Evolutionary conservation across 495 filamentous ascomycete genomes (phyloP).

Genomic region (Collariella sp.): DNA sequence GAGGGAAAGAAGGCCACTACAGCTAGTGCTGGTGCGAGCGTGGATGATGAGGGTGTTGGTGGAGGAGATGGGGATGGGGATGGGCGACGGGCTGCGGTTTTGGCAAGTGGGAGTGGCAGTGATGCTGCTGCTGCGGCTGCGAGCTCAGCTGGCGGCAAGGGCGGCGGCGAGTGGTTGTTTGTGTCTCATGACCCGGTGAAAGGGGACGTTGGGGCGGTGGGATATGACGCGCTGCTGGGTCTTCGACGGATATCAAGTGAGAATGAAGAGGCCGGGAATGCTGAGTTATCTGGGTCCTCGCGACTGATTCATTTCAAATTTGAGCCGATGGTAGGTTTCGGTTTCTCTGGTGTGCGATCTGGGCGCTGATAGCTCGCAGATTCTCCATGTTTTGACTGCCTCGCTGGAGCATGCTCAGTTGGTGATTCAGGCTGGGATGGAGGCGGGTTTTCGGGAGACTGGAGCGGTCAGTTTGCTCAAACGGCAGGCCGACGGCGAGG

Average conservation of each 20-base stretch:
- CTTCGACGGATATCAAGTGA: not conserved
- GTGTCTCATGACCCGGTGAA: slow-evolving; percentile 70
- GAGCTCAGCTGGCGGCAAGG: slow-evolving; percentile 61
- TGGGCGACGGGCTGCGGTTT: not conserved
- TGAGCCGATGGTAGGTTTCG: slow-evolving; percentile 72
- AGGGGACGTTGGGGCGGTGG: slow-evolving; percentile 30
- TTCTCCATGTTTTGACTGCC: slow-evolving; percentile 75
- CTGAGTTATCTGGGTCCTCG: slow-evolving; percentile 13
- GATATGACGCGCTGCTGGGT: slow-evolving; percentile 13
- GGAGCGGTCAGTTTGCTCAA: slow-evolving; percentile 48
- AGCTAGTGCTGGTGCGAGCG: not conserved
- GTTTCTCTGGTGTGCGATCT: not conserved
- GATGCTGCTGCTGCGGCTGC: not conserved
- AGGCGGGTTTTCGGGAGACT: slow-evolving; percentile 82
- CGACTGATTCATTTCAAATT: slow-evolving; percentile 84
- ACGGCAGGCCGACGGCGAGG: slow-evolving; percentile 18
- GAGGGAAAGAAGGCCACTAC: slow-evolving; percentile 52
- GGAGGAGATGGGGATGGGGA: not conserved
- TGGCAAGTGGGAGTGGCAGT: not conserved
- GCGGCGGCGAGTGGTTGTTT: slow-evolving; percentile 74
- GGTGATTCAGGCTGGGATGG: slow-evolving; percentile 62
- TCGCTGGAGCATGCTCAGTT: slow-evolving; percentile 62
- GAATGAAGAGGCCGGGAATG: slow-evolving; percentile 1
- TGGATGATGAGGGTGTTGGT: not conserved
- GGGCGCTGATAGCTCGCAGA: slow-evolving; percentile 42